Percentiles rank a stretch among this genome's conserved stretches.
These are phyloP conservation scores for Cyberlindnera petersonii DNA, from an alignment of 805 yeast genomes.

Conservation along the genomic window DNA sequence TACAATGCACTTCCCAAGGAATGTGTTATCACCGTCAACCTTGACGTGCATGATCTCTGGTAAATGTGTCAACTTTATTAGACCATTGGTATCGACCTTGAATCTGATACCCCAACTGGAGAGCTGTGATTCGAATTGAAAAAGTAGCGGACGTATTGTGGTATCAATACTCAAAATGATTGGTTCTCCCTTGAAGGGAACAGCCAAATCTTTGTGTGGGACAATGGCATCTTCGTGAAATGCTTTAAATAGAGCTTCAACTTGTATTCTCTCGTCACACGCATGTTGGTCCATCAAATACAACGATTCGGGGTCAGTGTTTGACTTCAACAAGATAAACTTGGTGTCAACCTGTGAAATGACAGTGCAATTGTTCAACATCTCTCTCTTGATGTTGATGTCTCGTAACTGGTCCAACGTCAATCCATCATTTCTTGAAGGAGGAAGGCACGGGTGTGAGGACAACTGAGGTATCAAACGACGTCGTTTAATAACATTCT, in stretches of 20 bases:
- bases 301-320: constrained; percentile 17
- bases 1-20: constrained; percentile 36
- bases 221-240: constrained; percentile 31
- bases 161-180: constrained; percentile 21
- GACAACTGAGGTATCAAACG: constrained; percentile 3
- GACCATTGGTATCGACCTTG: constrained; percentile 1
- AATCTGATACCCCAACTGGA: constrained; percentile 43
- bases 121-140: constrained; percentile 29
- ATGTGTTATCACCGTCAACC: constrained; percentile 25
- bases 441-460: background rate
- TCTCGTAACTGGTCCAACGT: constrained; percentile 8
- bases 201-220: constrained; percentile 18
- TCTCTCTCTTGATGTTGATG: constrained; percentile 16
- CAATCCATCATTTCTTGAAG: constrained; percentile 1
- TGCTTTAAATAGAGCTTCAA: constrained; percentile 47
- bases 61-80: constrained; percentile 35
- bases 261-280: constrained; percentile 66
- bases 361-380: constrained; percentile 29
- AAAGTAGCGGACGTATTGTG: constrained; percentile 33
- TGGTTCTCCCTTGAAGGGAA: constrained; percentile 10
- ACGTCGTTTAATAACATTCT: constrained; percentile 9
- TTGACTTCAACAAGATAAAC: constrained; percentile 48
- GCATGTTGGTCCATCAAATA: constrained; percentile 79
- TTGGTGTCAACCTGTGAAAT: constrained; percentile 60
- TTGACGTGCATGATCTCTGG: constrained; percentile 41